Base-by-base conservation (phyloP, 2,329 filamentous ascomycete species). In the Clonostachys rhizophaga region DNA sequence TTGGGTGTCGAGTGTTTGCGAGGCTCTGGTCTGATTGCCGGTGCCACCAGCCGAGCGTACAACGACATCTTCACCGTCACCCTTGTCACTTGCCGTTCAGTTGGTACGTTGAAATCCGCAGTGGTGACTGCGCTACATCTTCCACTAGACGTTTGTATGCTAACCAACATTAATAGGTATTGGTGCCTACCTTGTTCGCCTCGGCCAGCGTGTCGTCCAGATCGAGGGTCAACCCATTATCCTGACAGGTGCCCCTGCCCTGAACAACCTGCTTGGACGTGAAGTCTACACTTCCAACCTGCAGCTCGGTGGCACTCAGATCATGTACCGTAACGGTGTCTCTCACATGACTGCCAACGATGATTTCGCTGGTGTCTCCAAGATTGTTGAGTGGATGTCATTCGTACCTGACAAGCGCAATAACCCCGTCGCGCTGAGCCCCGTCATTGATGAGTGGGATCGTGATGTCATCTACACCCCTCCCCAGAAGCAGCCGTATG, bases 251-350 rank as follows among this genome's bases (percentile, higher is more conserved):
- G 94, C 94, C 43, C 89, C 90, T 54, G 94, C 94, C 50, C 87
- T 99, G 67, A 99, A 99, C 83, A 99, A 97, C 75, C 79, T 99
- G 60, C 84, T 99, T 51, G 94, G 94, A 61, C 91, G 95, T 58
- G 94, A 99, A 71, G 92, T 99, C 33, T 99, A 99, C 76, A 96
- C 94, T 20, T 97, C 94, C 51, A 99, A 99, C 80, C 74, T 99
- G 63, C 94, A 99, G 77, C 89, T 99, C 55, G 94, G 94, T 84
- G 94, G 94, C 59, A 99, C 94, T n/a, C 94, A 99, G 72, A 99
- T 99, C 80, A 99, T 99, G 94, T 97, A 99, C 83, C 91, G 89
- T 75, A 99, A 99, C 67, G 94, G 94, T 83, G 94, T 99, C 40
- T 97, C 94, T 18, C 94, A 99, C 76, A 92, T 97, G 89, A 96